Evolutionary conservation across 352 stramenopile species (phyloP).

Genomic region (Phytopythium montanum): DNA sequence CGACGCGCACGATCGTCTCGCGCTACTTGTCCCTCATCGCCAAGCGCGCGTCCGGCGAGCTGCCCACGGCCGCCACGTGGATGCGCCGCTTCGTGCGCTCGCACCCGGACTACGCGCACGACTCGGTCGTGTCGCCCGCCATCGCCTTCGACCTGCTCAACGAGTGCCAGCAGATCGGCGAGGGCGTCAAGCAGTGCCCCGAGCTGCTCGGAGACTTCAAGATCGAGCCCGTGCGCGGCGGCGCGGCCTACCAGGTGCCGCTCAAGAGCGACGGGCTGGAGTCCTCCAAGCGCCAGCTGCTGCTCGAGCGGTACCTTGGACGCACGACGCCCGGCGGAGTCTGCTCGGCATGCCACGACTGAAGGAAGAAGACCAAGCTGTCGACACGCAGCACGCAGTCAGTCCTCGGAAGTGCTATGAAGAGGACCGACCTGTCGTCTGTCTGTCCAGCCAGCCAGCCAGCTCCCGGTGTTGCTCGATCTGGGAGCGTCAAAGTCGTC

Average conservation of each 20-base stretch:
- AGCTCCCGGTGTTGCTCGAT: not conserved
- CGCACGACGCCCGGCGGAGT: slow-evolving; percentile 18
- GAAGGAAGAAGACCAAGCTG: not conserved
- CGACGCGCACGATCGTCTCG: slow-evolving; percentile 71
- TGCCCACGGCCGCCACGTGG: slow-evolving; percentile 96
- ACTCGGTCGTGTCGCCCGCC: slow-evolving; percentile 87
- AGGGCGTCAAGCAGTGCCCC: slow-evolving; percentile 89
- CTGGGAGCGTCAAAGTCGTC: not conserved
- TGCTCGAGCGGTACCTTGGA: slow-evolving; percentile 51
- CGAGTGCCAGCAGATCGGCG: slow-evolving; percentile 95
- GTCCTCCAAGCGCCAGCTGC: slow-evolving; percentile 57
- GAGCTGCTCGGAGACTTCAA: slow-evolving; percentile 92
- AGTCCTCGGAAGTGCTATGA: not conserved
- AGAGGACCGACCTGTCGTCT: not conserved
- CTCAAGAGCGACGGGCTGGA: slow-evolving; percentile 88
- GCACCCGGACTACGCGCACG: slow-evolving; percentile 95
- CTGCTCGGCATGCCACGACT: slow-evolving; percentile 20
- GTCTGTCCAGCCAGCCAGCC: not conserved
- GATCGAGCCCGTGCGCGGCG: slow-evolving; percentile 90
- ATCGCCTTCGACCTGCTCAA: slow-evolving; percentile 94
- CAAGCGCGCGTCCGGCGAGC: slow-evolving; percentile 93
- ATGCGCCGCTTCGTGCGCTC: slow-evolving; percentile 94
- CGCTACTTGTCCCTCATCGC: slow-evolving; percentile 90
- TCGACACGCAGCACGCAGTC: not conserved
- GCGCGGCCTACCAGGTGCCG: slow-evolving; percentile 91